Conservation (phyloP, 306 rosid genomes). For the Carpinus fangiana region DNA sequence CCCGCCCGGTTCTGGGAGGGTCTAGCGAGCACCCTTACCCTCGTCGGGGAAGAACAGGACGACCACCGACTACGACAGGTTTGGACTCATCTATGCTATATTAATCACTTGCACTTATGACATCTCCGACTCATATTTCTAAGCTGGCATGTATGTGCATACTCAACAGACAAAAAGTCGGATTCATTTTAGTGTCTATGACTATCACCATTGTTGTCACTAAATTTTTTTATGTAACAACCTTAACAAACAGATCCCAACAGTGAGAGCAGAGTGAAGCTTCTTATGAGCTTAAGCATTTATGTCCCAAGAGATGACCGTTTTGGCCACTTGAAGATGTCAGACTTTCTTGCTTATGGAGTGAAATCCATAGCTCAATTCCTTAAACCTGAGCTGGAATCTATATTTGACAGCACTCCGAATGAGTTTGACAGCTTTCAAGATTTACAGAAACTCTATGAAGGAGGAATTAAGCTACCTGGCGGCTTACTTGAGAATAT, state of each 20-base stretch:
- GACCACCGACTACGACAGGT: slow-evolving; percentile 55
- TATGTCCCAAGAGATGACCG: slow-evolving; percentile 89
- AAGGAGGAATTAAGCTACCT: slow-evolving; percentile 68
- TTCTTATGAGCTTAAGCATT: slow-evolving; percentile 52
- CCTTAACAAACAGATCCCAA: slow-evolving; percentile 54
- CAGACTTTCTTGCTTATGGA: slow-evolving; percentile 73
- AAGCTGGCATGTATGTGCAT: too few relatives aligned
- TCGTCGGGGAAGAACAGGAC: slow-evolving; percentile 76
- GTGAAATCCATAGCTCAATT: slow-evolving; percentile 64
- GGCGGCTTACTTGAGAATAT: slow-evolving; percentile 40
- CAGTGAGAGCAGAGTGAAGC: slow-evolving; percentile 53
- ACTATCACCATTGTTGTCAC: neutral
- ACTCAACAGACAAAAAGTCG: too few relatives aligned
- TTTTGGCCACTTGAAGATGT: slow-evolving; percentile 74
- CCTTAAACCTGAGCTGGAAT: slow-evolving; percentile 60
- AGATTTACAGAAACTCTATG: slow-evolving; percentile 65
- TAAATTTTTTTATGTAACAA: neutral
- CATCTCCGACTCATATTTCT: too few relatives aligned
- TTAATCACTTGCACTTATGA: too few relatives aligned
- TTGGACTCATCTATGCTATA: too few relatives aligned
- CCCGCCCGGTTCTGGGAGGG: slow-evolving; percentile 83
- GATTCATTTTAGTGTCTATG: neutral
- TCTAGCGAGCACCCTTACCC: slow-evolving; percentile 76
- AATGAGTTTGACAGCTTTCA: slow-evolving; percentile 65
- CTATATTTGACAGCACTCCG: slow-evolving; percentile 49